Percentiles rank a stretch among this genome's conserved stretches.
phyloP scores from a whole-genome alignment of 768 basidiomycete genomes.

The Pleurotus tuber-regium region DNA sequence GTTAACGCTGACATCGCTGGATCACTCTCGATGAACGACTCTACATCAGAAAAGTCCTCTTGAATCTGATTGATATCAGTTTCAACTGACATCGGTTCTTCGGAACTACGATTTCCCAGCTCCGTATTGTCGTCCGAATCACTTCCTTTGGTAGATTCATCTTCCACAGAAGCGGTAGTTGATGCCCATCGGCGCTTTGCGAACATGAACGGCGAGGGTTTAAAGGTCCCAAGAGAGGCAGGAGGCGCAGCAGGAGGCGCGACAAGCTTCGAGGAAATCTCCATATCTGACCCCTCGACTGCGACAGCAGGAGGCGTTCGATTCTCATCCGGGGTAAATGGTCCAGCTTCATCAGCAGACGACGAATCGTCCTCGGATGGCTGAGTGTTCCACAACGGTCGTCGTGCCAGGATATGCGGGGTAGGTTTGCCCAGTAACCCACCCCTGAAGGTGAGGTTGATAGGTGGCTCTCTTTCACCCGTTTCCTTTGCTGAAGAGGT shows the following conservation, averaged over 20 bases:
- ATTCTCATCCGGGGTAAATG: slow-evolving; percentile 55
- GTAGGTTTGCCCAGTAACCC: slow-evolving; percentile 2
- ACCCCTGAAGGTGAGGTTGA: not conserved
- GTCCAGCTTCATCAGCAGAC: slow-evolving; percentile 49
- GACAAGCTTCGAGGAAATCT: slow-evolving; percentile 13
- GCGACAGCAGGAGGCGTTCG: slow-evolving; percentile 36
- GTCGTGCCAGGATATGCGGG: slow-evolving; percentile 1
- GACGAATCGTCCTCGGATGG: slow-evolving; percentile 32
- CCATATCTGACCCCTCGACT: slow-evolving; percentile 12
- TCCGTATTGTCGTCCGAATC: not conserved
- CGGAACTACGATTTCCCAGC: not conserved
- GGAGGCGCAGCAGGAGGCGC: slow-evolving; percentile 19
- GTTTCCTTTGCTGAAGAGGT: slow-evolving; percentile 2
- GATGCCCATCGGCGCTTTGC: slow-evolving; percentile 62
- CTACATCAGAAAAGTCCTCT: slow-evolving; percentile 1
- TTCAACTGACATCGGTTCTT: not conserved
- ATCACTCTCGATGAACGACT: not conserved
- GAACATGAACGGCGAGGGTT: slow-evolving; percentile 63
- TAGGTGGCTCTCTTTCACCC: slow-evolving; percentile 11
- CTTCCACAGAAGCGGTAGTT: slow-evolving; percentile 31
- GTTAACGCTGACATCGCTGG: not conserved
- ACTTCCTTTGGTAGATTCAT: slow-evolving; percentile 24
- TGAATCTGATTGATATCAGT: not conserved
- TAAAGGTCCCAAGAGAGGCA: slow-evolving; percentile 43
- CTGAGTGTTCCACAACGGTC: slow-evolving; percentile 1